Percentiles rank a stretch among this genome's conserved stretches.
Evolutionary conservation across 2,329 filamentous ascomycete species (phyloP).

Genomic region (Leptosphaerulina australis): DNA sequence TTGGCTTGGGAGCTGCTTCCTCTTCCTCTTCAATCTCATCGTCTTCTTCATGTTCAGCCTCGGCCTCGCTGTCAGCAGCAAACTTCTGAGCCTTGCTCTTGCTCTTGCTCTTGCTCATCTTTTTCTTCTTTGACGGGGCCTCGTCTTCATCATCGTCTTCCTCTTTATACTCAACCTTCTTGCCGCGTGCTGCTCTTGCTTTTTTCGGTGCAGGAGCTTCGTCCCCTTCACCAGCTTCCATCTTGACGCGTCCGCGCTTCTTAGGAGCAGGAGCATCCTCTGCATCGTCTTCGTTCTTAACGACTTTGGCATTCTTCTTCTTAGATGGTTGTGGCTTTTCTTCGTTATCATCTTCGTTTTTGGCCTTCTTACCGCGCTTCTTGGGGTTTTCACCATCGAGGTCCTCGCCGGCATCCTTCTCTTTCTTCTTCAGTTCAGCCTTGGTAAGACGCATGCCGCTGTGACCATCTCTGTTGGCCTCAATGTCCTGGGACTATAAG

Average conservation of each 20-base stretch:
- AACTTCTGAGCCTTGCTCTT: slow-evolving; percentile 37
- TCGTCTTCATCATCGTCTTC: slow-evolving; percentile 32
- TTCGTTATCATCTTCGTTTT: slow-evolving; percentile 39
- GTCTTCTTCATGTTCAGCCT: slow-evolving; percentile 19
- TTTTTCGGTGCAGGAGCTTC: slow-evolving; percentile 42
- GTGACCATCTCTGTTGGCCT: slow-evolving; percentile 72
- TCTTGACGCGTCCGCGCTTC: slow-evolving; percentile 41
- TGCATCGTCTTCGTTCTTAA: slow-evolving; percentile 24
- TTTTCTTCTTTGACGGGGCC: slow-evolving; percentile 30
- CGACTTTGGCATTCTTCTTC: slow-evolving; percentile 29
- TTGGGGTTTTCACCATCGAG: slow-evolving; percentile 44
- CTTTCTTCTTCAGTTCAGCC: slow-evolving; percentile 42
- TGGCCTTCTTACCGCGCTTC: slow-evolving; percentile 47
- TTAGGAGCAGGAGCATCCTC: slow-evolving; percentile 41
- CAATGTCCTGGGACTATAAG: slow-evolving; percentile 65
- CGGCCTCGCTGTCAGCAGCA: slow-evolving; percentile 27
- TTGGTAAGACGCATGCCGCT: slow-evolving; percentile 63
- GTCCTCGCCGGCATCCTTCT: slow-evolving; percentile 31
- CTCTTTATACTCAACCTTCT: slow-evolving; percentile 39
- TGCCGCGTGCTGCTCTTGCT: slow-evolving; percentile 25
- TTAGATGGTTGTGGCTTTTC: slow-evolving; percentile 29
- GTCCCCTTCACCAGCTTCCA: slow-evolving; percentile 36
- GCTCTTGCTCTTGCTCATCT: slow-evolving; percentile 24
- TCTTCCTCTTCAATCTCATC: slow-evolving; percentile 22
- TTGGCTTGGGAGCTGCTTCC: slow-evolving; percentile 29